Percentiles rank a stretch among this genome's conserved stretches.
phyloP scores from a whole-genome alignment of 257 asterid species.

The Solanum dulcamara region DNA sequence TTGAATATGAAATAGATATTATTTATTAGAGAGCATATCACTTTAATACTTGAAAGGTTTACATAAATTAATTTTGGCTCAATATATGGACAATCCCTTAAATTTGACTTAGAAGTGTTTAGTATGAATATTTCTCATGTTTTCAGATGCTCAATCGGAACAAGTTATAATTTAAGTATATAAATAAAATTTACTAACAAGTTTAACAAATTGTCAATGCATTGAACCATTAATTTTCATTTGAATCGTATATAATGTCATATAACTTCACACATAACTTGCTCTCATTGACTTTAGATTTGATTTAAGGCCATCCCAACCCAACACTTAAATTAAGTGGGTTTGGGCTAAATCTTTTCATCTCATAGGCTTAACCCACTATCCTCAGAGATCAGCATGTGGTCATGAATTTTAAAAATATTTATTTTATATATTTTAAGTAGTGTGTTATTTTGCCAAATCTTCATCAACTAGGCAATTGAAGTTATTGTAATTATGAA shows the following conservation, averaged over 20 bases:
- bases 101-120: accelerated
- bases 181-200: background rate
- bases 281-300: background rate
- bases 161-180: background rate
- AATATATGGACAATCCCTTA: background rate
- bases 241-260: background rate
- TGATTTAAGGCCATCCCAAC: too few species aligned
- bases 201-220: background rate
- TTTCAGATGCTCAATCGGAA: background rate
- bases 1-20: background rate
- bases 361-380: too few species aligned
- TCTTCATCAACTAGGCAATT: too few species aligned
- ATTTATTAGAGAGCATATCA: background rate
- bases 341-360: too few species aligned
- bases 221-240: background rate
- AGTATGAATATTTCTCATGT: background rate
- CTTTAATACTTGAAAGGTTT: background rate
- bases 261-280: background rate
- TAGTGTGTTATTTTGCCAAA: too few species aligned
- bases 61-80: background rate
- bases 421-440: too few species aligned
- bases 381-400: too few species aligned
- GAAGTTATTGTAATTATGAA: too few species aligned
- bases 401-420: too few species aligned
- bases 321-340: too few species aligned